Base-by-base conservation (phyloP, 2,329 filamentous ascomycete species). In the Fusarium staphyleae region DNA sequence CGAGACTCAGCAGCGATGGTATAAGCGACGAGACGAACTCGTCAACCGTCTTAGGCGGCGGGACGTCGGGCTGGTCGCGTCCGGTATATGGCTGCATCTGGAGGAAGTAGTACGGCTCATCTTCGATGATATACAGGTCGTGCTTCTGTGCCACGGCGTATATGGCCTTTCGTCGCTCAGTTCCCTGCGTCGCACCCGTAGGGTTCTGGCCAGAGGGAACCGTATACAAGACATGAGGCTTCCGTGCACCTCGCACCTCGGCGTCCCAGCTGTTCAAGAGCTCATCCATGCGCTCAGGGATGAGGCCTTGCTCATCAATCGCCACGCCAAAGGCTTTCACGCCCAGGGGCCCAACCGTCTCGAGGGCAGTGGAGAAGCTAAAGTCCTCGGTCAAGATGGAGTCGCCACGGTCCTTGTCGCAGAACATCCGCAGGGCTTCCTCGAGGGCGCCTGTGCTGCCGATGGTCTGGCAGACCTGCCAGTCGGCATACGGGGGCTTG, bases 21-120 rank as follows among this genome's bases (percentile, higher is more conserved):
- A 72, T 69, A 13, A 77, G 67, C 0, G 74, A 75, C 10, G 81
- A 77, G 52, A 98, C 77, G 72, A 97, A 97, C 10, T 88, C 87
- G 4, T 87, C 83, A 48, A 90, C 83, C 5, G 60, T 84, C 29
- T 78, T 74, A 6, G 88, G 87, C 0, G 83, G 78, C 6, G 84
- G 81, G 4, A 78, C 74, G 2, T 78, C 74, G 0, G 81, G 72
- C 13, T 78, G 74, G 59, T 80, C 72, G 26, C 79, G 75, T 12
- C 83, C 81, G 2, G 81, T 81, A 74, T 92, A 93, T 0, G 88
- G 85, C 65, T 90, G 85, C 88, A 92, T 90, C 74, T 96, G 93
- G 29, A 96, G 80, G 77, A 93, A 96, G 75, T 96, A 96, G 77
- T 96, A 96, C 2, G 93, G 93, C 71, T 96, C 93, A 70, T 96